These are phyloP conservation scores for Sophora flavescens DNA, from an alignment of 306 rosid genomes.

Conservation along the genomic window DNA sequence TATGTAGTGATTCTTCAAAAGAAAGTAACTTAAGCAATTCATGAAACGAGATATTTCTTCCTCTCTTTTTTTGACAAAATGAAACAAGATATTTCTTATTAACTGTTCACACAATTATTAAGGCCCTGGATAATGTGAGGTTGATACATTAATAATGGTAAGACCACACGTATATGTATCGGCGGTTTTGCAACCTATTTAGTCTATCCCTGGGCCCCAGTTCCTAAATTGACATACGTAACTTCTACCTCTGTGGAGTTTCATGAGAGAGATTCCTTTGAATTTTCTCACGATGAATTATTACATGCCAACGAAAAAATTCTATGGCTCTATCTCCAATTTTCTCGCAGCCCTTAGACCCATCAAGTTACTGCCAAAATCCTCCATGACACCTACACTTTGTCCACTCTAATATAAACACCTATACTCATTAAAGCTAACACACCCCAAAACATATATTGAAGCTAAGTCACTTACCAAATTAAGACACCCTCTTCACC, in stretches of 20 bases:
- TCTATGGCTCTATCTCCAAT: neutral
- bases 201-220: neutral
- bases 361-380: neutral
- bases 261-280: neutral
- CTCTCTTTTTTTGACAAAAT: no score
- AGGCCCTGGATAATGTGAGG: neutral
- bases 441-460: neutral
- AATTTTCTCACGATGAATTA: conserved; percentile 8
- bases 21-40: neutral
- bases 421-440: no score
- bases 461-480: neutral
- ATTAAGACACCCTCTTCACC: neutral
- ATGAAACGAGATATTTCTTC: no score
- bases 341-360: conserved; percentile 28
- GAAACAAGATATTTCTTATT: neutral
- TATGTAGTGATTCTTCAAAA: neutral
- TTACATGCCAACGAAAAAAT: neutral
- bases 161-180: neutral
- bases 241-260: conserved; percentile 3
- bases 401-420: conserved; percentile 47
- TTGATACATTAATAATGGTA: neutral
- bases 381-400: neutral
- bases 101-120: no score
- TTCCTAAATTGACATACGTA: conserved; percentile 25
- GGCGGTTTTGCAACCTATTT: neutral